Percentiles rank a stretch among this genome's conserved stretches.
Evolutionary conservation across 495 filamentous ascomycete genomes (phyloP).

Genomic region (Tuber microsphaerosporum): DNA sequence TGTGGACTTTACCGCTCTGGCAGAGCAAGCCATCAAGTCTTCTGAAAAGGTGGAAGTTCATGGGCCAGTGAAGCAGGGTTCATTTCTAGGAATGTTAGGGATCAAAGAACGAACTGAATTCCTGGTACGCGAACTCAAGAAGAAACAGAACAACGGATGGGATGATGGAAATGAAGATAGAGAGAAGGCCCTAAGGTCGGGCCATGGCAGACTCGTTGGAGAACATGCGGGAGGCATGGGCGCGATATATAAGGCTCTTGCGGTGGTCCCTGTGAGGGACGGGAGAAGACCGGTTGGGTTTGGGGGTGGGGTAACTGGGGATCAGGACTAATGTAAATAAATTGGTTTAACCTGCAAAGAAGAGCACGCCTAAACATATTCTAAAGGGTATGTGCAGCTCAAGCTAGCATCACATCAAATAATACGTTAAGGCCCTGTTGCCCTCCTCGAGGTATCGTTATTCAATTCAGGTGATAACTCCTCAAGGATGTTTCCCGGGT

Average conservation of each 20-base stretch:
- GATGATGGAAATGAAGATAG: slow-evolving; percentile 29
- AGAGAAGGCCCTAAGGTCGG: slow-evolving; percentile 57
- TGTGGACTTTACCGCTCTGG: slow-evolving; percentile 81
- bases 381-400: background rate
- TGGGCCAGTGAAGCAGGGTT: slow-evolving; percentile 80
- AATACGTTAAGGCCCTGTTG: background rate
- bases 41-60: slow-evolving; percentile 80
- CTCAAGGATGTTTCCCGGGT: slow-evolving; percentile 32
- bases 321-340: slow-evolving; percentile 9
- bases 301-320: slow-evolving; percentile 60
- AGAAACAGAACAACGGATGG: slow-evolving; percentile 14
- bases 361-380: background rate
- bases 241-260: slow-evolving; percentile 84
- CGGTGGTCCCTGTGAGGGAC: slow-evolving; percentile 73
- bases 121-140: slow-evolving; percentile 48
- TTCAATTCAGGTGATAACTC: slow-evolving; percentile 15
- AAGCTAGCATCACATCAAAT: background rate
- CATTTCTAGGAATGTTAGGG: slow-evolving; percentile 71
- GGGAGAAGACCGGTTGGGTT: slow-evolving; percentile 83
- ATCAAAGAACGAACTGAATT: slow-evolving; percentile 68
- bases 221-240: slow-evolving; percentile 77
- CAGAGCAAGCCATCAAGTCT: slow-evolving; percentile 67
- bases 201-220: slow-evolving; percentile 74
- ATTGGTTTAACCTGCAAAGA: background rate
- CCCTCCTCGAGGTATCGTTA: background rate